Evolutionary conservation across 805 yeast genomes (phyloP), one percentile per base, ranked within the genome.

Genomic region (Saccharomycopsis amapae): DNA sequence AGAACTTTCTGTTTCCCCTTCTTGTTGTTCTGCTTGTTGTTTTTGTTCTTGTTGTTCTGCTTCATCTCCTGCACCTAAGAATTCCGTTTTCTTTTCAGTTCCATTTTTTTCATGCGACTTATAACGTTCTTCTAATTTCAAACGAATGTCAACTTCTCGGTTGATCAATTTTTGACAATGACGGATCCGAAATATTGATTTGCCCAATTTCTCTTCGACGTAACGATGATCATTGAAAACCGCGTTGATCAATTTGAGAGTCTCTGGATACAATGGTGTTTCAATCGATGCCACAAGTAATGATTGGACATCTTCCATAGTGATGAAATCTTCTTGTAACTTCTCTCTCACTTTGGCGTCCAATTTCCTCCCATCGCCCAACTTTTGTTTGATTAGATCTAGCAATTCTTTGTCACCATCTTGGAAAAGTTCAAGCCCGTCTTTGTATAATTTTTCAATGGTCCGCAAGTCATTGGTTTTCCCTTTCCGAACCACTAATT

Each of bases 371-470:
- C 31, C 25, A 15, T 38, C 38, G 20, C 15, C 32, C 28, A 30
- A 38, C 24, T 20, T 25, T 20, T 17, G 30, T 32, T 22, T 31
- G 22, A 38, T 13, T 6, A 22, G 7, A 23, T 24, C 17, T 23
- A 32, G 22, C 7, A 42, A 20, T n/a, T 7, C 43, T 10, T 48
- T 49, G 38, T 62, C 63, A 9, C 44, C 48, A 1, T 40, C 35
- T 20, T 61, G 54, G 12, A 60, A 62, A 12, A 58, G 46, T 3
- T 45, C 43, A 15, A 46, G 46, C 2, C 65, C 66, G 12, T 57
- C 57, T 5, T 54, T 50, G 36, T 36, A 36, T 2, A 62, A 45
- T 2, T 38, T 52, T 12, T 42, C 41, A 7, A 56, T 47, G 0
- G 56, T 60, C 1, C 56, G 56, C 34, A 63, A 48, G 22, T 50